Percentiles rank a stretch among this genome's conserved stretches.
These are phyloP conservation scores for Komagataella pastoris DNA, from an alignment of 805 yeast genomes.

Conservation along the genomic window DNA sequence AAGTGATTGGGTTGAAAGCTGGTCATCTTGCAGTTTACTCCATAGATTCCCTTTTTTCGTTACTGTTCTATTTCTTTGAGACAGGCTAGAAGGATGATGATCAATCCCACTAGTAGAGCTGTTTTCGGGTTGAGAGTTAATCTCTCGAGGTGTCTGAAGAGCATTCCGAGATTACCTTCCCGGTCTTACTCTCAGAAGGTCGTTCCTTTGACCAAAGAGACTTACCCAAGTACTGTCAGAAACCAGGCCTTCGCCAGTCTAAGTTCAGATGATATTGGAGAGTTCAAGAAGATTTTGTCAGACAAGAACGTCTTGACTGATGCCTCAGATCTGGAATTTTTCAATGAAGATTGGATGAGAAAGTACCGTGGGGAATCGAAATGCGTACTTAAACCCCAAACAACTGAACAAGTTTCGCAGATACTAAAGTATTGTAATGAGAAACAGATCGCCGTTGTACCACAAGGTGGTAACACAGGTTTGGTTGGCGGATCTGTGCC, in stretches of 20 bases:
- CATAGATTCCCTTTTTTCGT: not conserved
- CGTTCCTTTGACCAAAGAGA: constrained; percentile 51
- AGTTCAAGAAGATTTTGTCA: constrained; percentile 47
- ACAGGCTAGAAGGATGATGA: not conserved
- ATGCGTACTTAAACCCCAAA: constrained; percentile 71
- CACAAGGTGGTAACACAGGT: constrained; percentile 97
- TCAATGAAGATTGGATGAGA: constrained; percentile 90
- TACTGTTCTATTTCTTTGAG: not conserved
- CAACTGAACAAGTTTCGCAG: constrained; percentile 62
- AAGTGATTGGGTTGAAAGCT: no score
- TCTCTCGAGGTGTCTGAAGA: not conserved
- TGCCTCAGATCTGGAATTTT: constrained; percentile 49
- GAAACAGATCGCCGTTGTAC: constrained; percentile 69
- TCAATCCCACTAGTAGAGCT: not conserved
- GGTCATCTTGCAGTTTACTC: not conserved
- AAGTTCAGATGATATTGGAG: constrained; percentile 39
- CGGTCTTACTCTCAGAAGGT: constrained; percentile 1
- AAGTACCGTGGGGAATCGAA: constrained; percentile 83
- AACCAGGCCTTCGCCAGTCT: constrained; percentile 37
- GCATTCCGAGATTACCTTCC: not conserved
- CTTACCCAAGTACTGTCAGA: constrained; percentile 48
- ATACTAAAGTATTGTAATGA: constrained; percentile 76
- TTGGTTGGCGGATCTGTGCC: constrained; percentile 92
- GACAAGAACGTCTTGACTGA: constrained; percentile 37
- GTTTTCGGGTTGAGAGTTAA: not conserved